phyloP scores from a whole-genome alignment of 257 asterid genomes.

The Ilex asprella region DNA sequence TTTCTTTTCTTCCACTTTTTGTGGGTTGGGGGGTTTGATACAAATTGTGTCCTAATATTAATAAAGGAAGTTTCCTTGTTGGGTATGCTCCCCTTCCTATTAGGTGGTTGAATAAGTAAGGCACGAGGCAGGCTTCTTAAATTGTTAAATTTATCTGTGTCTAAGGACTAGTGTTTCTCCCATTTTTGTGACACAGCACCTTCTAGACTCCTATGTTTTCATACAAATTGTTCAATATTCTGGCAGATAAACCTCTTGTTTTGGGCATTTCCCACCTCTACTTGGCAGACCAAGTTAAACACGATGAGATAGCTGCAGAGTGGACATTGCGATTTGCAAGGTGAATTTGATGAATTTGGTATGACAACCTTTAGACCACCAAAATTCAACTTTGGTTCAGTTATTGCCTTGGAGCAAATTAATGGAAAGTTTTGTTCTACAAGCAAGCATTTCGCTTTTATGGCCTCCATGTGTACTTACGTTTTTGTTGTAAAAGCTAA shows the following conservation, averaged over 20 bases:
- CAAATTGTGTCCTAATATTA: background rate
- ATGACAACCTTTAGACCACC: background rate
- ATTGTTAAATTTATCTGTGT: background rate
- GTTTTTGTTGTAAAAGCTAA: too few relatives aligned
- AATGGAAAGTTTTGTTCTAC: too few relatives aligned
- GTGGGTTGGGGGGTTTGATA: background rate
- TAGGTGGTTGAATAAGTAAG: too few relatives aligned
- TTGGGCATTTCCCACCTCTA: conserved; percentile 69
- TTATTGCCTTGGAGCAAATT: too few relatives aligned
- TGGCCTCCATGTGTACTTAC: too few relatives aligned
- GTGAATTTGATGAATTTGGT: conserved; percentile 14
- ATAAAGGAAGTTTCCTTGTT: background rate
- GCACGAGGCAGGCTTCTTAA: too few relatives aligned
- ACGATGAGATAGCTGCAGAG: conserved; percentile 72
- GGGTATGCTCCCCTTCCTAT: too few relatives aligned
- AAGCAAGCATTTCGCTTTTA: too few relatives aligned
- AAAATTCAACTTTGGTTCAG: too few relatives aligned
- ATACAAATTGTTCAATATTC: conserved; percentile 1
- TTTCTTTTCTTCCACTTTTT: background rate
- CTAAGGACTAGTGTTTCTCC: background rate
- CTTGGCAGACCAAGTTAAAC: conserved; percentile 65
- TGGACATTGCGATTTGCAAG: conserved; percentile 84
- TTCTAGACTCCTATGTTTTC: background rate
- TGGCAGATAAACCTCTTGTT: conserved; percentile 82
- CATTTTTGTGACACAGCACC: background rate